Conservation (phyloP, 2,329 filamentous ascomycete genomes). For the Pyricularia grisea region DNA sequence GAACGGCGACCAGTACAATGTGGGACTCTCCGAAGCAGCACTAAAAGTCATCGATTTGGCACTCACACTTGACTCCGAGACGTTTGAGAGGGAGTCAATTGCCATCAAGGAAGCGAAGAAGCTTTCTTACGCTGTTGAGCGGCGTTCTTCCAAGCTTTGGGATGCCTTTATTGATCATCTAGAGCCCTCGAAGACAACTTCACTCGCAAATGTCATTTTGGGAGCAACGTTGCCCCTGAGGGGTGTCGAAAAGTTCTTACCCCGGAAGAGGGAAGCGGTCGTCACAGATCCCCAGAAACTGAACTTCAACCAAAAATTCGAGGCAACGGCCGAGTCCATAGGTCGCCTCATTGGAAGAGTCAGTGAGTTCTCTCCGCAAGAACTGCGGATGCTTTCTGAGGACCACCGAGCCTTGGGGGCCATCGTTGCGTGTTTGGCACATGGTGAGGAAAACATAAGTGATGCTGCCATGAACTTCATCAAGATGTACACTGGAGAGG, state of each 20-base stretch:
- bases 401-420: conserved; percentile 55
- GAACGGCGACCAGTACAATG: conserved; percentile 33
- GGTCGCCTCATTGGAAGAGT: conserved; percentile 69
- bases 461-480: conserved; percentile 74
- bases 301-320: conserved; percentile 70
- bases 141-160: conserved; percentile 70
- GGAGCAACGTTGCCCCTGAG: conserved; percentile 61
- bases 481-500: conserved; percentile 68
- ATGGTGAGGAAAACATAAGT: conserved; percentile 69
- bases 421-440: conserved; percentile 71
- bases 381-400: conserved; percentile 61
- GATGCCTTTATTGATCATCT: conserved; percentile 63
- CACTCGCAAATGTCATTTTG: conserved; percentile 64
- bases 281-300: conserved; percentile 36
- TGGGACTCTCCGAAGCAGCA: conserved; percentile 43
- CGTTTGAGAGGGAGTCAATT: conserved; percentile 58
- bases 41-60: conserved; percentile 58
- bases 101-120: conserved; percentile 51
- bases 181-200: conserved; percentile 50
- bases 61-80: conserved; percentile 62
- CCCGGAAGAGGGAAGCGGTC: conserved; percentile 35
- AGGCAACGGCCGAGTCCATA: conserved; percentile 46
- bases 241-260: conserved; percentile 64
- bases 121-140: conserved; percentile 57
- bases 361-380: conserved; percentile 61